phyloP scores from a whole-genome alignment of 306 rosid species.

The Lotus japonicus region DNA sequence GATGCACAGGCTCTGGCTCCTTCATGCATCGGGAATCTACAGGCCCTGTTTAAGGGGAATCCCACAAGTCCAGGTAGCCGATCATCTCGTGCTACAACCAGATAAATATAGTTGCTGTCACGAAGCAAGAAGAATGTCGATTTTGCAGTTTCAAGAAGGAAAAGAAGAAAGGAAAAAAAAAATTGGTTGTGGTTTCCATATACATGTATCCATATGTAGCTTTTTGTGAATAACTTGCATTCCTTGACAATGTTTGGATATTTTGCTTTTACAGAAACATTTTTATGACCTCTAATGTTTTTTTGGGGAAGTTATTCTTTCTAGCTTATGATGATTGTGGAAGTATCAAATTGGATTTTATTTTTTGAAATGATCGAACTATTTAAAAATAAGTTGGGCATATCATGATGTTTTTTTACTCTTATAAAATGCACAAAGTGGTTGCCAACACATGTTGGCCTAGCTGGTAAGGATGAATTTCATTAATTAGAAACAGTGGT shows the following conservation, averaged over 20 bases:
- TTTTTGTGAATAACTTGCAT: conserved; percentile 7
- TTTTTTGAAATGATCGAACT: too few relatives aligned
- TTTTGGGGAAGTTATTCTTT: neutral
- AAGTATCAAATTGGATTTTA: neutral
- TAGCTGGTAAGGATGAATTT: too few relatives aligned
- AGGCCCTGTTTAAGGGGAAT: conserved; percentile 19
- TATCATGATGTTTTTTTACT: neutral
- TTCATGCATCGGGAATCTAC: conserved; percentile 25
- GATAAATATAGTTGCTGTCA: conserved; percentile 12
- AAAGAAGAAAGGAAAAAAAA: neutral
- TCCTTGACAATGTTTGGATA: neutral
- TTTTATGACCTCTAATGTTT: neutral
- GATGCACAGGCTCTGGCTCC: conserved; percentile 22
- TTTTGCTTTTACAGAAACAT: neutral
- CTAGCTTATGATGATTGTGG: neutral
- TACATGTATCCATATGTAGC: neutral
- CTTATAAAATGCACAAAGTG: neutral
- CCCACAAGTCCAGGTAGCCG: conserved; percentile 32
- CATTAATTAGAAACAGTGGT: too few relatives aligned
- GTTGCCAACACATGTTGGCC: too few relatives aligned
- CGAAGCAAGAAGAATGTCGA: neutral
- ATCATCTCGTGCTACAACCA: conserved; percentile 24
- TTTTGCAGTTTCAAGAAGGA: neutral
- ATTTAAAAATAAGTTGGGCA: neutral
- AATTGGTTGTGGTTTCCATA: neutral